A percentile compares a stretch with the other conserved stretches of the same genome.
phyloP scores from a whole-genome alignment of 1,284 basidiomycete species.

The Puccinia coronata region DNA sequence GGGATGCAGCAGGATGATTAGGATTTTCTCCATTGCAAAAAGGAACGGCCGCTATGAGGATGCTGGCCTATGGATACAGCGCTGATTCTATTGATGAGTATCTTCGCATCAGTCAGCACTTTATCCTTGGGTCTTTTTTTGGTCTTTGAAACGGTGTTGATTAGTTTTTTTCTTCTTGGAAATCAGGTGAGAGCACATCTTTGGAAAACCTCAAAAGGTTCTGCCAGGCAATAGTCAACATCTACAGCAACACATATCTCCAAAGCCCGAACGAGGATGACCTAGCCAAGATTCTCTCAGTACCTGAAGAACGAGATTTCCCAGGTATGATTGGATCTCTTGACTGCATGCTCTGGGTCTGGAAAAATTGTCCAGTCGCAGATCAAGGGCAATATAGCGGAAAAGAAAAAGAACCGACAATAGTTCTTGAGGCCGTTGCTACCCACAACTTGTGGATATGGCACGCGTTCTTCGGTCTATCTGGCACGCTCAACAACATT shows the following conservation, averaged over 20 bases:
- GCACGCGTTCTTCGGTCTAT: too few species aligned
- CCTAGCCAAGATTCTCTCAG: too few species aligned
- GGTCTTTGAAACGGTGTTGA: not conserved
- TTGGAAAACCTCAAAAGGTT: too few species aligned
- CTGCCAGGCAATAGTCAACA: not conserved
- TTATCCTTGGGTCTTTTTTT: not conserved
- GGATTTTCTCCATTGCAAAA: not conserved
- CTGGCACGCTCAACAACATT: too few species aligned
- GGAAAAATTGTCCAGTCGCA: not conserved
- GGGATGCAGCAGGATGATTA: not conserved
- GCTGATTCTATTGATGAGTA: not conserved
- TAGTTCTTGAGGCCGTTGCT: slow-evolving; percentile 1
- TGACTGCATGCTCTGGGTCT: too few species aligned
- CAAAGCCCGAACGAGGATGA: too few species aligned
- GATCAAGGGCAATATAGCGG: not conserved
- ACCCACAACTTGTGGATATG: not conserved
- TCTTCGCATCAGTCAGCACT: not conserved
- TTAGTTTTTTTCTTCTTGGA: not conserved
- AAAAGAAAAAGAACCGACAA: not conserved
- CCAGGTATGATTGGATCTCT: not conserved
- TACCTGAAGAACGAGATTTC: not conserved
- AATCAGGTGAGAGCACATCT: not conserved
- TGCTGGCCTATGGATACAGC: not conserved
- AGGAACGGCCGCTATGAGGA: not conserved
- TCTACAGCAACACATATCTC: not conserved